These are phyloP conservation scores for Citrus unshiu DNA, from an alignment of 345 rosid species.

Conservation along the genomic window DNA sequence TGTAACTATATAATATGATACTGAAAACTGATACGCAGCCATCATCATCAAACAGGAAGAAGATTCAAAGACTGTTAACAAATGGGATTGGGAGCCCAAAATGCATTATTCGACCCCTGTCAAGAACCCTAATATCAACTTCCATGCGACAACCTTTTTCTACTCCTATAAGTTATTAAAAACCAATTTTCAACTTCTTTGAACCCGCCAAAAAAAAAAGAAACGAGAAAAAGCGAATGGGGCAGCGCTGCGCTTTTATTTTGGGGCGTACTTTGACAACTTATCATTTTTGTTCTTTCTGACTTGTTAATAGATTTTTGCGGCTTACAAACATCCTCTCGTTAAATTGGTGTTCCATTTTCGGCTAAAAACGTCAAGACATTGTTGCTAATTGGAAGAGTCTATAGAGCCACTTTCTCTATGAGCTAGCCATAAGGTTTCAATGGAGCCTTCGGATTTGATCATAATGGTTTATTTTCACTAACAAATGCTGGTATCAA, in stretches of 20 bases:
- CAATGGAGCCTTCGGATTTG: not conserved
- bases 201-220: constrained; percentile 43
- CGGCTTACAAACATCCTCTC: too few relatives aligned
- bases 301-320: too few relatives aligned
- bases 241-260: constrained; percentile 59
- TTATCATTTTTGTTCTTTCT: too few relatives aligned
- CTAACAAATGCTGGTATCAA: not conserved
- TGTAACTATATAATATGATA: too few relatives aligned
- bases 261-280: constrained; percentile 26
- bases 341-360: too few relatives aligned
- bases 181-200: constrained; percentile 18
- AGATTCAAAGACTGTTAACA: not conserved
- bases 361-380: too few relatives aligned
- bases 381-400: too few relatives aligned
- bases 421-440: not conserved
- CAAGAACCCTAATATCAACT: constrained; percentile 35
- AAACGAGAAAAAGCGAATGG: constrained; percentile 78
- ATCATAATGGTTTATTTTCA: too few relatives aligned
- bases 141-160: constrained; percentile 19
- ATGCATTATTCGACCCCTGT: constrained; percentile 41
- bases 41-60: too few relatives aligned
- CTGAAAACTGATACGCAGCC: too few relatives aligned
- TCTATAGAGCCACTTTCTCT: too few relatives aligned
- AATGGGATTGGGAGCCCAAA: constrained; percentile 46
- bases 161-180: constrained; percentile 6